Evolutionary conservation across 306 rosid species (phyloP).

Genomic region (barrel medic (Medicago truncatula)): DNA sequence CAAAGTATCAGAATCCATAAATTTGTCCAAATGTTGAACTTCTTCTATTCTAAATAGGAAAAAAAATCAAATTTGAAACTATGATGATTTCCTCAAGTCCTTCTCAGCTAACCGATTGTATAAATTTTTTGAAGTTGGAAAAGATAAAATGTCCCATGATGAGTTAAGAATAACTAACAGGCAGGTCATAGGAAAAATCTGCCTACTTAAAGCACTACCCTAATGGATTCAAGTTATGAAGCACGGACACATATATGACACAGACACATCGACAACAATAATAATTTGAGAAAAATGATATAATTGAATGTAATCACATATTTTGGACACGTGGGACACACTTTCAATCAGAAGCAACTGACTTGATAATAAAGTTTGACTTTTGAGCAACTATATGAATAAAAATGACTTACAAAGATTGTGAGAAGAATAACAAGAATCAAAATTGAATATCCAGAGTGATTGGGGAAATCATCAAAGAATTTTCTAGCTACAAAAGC

Average conservation of each 20-base stretch:
- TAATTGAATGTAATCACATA: too few relatives aligned
- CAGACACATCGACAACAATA: not conserved
- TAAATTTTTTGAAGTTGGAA: not conserved
- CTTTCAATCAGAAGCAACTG: too few relatives aligned
- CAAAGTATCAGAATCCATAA: not conserved
- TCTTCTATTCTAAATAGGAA: not conserved
- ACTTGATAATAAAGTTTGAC: not conserved
- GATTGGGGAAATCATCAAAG: conserved; percentile 32
- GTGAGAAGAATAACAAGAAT: conserved; percentile 14
- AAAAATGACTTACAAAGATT: conserved; percentile 6
- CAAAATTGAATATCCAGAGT: conserved; percentile 15
- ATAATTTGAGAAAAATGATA: too few relatives aligned
- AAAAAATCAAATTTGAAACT: not conserved
- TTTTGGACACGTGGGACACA: too few relatives aligned
- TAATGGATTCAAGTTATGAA: not conserved
- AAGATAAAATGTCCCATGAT: not conserved
- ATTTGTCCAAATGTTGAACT: not conserved
- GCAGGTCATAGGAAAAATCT: not conserved
- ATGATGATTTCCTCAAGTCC: not conserved
- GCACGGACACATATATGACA: too few relatives aligned
- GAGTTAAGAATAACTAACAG: not conserved
- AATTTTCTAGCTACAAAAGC: conserved; percentile 25
- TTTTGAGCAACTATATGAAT: not conserved
- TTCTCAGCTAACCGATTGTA: not conserved
- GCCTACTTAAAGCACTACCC: not conserved